phyloP scores from a whole-genome alignment of 2,329 filamentous ascomycete species.

The Colletotrichum chlorophyti region DNA sequence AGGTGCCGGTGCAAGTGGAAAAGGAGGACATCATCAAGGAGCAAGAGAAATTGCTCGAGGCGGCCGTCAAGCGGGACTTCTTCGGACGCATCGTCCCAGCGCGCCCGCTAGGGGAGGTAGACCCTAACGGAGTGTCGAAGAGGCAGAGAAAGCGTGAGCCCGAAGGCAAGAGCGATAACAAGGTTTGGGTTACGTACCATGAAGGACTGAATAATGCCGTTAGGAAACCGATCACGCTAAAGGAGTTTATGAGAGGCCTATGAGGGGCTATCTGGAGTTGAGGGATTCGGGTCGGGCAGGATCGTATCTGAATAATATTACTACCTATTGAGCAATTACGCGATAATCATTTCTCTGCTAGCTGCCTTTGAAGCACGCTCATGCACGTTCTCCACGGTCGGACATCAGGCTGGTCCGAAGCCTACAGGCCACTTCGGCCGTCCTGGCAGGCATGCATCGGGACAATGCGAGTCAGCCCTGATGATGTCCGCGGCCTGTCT shows the following conservation, averaged over 20 bases:
- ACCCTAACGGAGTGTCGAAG: slow-evolving; percentile 41
- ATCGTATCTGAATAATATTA: too few species aligned
- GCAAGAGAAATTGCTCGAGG: slow-evolving; percentile 39
- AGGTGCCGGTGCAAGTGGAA: slow-evolving; percentile 39
- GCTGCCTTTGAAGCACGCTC: not conserved
- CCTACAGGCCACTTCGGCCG: slow-evolving; percentile 12
- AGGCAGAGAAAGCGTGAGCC: slow-evolving; percentile 34
- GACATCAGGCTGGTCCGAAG: not conserved
- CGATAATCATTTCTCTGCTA: not conserved
- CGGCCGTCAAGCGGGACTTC: slow-evolving; percentile 76
- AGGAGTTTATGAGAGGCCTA: slow-evolving; percentile 79
- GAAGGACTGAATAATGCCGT: slow-evolving; percentile 94
- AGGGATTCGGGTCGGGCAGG: too few species aligned
- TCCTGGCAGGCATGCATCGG: not conserved
- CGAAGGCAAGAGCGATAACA: slow-evolving; percentile 44
- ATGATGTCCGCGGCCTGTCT: slow-evolving; percentile 53
- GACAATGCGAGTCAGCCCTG: slow-evolving; percentile 36
- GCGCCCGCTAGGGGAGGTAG: slow-evolving; percentile 45
- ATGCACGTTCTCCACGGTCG: not conserved
- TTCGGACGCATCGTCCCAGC: slow-evolving; percentile 76
- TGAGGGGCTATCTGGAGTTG: too few species aligned
- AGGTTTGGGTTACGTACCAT: slow-evolving; percentile 88
- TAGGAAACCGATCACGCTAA: slow-evolving; percentile 81
- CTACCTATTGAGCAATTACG: not conserved
- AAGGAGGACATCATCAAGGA: slow-evolving; percentile 46